Percentiles rank a stretch among this genome's conserved stretches.
phyloP scores from a whole-genome alignment of 495 filamentous ascomycete genomes.

The Penicillium soppii region DNA sequence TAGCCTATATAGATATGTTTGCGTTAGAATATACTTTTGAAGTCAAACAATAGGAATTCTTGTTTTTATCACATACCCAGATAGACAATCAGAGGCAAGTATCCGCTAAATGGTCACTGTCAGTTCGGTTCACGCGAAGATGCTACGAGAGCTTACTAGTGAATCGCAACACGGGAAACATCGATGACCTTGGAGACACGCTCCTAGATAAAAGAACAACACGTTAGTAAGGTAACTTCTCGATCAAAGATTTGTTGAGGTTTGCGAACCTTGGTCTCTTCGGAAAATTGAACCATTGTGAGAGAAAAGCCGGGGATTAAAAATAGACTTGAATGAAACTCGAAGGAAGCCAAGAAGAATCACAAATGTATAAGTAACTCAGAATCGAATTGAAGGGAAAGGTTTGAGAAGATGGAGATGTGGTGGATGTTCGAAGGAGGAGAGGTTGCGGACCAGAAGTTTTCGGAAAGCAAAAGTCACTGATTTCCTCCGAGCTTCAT shows the following conservation, averaged over 20 bases:
- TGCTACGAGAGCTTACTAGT: constrained; percentile 64
- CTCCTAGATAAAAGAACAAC: constrained; percentile 60
- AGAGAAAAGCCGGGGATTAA: not conserved
- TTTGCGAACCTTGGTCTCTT: constrained; percentile 85
- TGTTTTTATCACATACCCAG: constrained; percentile 74
- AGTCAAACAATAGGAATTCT: not conserved
- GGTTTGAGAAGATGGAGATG: not conserved
- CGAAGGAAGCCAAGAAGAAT: not conserved
- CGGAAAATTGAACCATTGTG: constrained; percentile 82
- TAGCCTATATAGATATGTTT: constrained; percentile 60
- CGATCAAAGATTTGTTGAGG: not conserved
- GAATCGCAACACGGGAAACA: constrained; percentile 89
- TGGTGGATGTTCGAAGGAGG: not conserved
- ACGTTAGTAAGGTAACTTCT: constrained; percentile 13
- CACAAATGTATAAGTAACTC: not conserved
- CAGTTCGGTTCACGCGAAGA: not conserved
- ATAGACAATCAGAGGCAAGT: constrained; percentile 94
- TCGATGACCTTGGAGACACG: constrained; percentile 95
- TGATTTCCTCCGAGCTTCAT: not conserved
- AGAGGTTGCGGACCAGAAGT: not conserved
- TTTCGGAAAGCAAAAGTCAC: not conserved
- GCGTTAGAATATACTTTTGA: constrained; percentile 9
- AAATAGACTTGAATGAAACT: too few species aligned
- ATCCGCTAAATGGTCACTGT: constrained; percentile 57
- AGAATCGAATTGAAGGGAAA: not conserved